Evolutionary conservation across 2,329 filamentous ascomycete species (phyloP).

Genomic region (Venturia nashicola): DNA sequence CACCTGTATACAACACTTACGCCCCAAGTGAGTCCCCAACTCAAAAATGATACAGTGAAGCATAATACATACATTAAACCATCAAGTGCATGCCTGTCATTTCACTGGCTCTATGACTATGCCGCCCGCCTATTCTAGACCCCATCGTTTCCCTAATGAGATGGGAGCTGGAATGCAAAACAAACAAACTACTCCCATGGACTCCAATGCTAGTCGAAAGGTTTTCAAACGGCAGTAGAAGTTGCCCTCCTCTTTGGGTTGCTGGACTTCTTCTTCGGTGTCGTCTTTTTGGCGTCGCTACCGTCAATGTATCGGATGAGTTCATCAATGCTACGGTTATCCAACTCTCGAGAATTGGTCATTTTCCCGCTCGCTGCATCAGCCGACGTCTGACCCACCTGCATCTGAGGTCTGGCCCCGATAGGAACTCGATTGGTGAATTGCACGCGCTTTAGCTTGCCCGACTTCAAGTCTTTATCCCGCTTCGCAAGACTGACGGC

Average conservation of each 20-base stretch:
- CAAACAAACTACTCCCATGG: background rate
- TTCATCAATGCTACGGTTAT: conserved; percentile 82
- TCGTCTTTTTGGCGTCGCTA: conserved; percentile 24
- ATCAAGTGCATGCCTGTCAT: background rate
- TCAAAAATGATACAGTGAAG: background rate
- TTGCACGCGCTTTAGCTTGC: conserved; percentile 58
- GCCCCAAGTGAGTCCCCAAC: background rate
- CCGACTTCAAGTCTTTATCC: conserved; percentile 53
- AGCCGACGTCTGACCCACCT: conserved; percentile 7
- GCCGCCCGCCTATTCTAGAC: background rate
- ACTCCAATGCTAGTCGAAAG: background rate
- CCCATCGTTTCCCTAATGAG: background rate
- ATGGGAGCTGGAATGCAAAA: conserved; percentile 2
- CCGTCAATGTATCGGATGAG: conserved; percentile 92
- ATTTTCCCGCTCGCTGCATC: conserved; percentile 17
- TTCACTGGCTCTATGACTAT: background rate
- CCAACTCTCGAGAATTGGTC: conserved; percentile 40
- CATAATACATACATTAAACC: background rate
- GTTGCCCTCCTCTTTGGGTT: conserved; percentile 7
- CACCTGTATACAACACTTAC: background rate
- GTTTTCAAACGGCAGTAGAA: background rate
- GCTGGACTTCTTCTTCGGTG: conserved; percentile 1
- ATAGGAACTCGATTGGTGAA: conserved; percentile 34
- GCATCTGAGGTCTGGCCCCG: conserved; percentile 24
- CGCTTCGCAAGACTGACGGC: conserved; percentile 91